These are phyloP conservation scores for Tuber aestivum DNA, from an alignment of 495 filamentous ascomycete species.

Conservation along the genomic window DNA sequence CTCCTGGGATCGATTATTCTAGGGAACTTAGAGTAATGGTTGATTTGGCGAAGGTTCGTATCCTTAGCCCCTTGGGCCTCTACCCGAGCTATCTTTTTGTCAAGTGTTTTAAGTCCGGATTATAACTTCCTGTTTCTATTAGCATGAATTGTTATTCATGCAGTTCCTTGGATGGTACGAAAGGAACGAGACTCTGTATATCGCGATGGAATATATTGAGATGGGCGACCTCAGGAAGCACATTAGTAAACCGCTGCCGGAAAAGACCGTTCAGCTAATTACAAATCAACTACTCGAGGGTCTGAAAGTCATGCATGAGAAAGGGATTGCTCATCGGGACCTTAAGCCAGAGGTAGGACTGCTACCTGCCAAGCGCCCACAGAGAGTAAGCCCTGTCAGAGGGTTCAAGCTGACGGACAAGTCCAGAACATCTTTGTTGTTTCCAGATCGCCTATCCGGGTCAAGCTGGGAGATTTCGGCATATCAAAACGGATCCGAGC, in stretches of 20 bases:
- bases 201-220: slow-evolving; percentile 17
- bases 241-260: neutral
- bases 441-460: slow-evolving; percentile 5
- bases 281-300: slow-evolving; percentile 15
- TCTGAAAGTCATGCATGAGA: slow-evolving; percentile 13
- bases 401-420: neutral
- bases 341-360: slow-evolving; percentile 5
- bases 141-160: slow-evolving; percentile 11
- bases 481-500: slow-evolving; percentile 5
- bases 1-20: neutral
- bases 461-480: slow-evolving; percentile 22
- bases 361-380: neutral
- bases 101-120: too few relatives aligned
- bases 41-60: neutral
- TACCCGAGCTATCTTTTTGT: neutral
- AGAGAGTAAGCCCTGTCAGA: neutral
- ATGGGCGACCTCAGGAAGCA: slow-evolving; percentile 3
- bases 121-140: neutral
- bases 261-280: neutral
- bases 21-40: neutral
- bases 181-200: neutral
- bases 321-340: slow-evolving; percentile 15
- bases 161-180: slow-evolving; percentile 11
- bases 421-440: slow-evolving; percentile 14
- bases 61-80: neutral